Evolutionary conservation across 2,329 filamentous ascomycete genomes (phyloP).

Genomic region (Fusarium buharicum): DNA sequence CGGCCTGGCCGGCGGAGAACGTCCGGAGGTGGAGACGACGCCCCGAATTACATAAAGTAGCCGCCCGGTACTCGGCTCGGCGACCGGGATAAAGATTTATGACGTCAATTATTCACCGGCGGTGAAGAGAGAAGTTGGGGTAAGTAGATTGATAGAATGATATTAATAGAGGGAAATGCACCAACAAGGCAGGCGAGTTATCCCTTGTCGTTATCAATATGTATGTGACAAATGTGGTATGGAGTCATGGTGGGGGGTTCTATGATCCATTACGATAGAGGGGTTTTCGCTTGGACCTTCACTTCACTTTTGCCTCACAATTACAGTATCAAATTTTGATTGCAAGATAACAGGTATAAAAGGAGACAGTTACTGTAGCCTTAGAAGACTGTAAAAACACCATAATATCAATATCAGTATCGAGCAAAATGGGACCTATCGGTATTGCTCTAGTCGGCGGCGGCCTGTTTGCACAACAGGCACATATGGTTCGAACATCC

Average conservation of each 20-base stretch:
- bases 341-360: background rate
- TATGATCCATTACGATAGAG: background rate
- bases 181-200: background rate
- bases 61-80: too few relatives aligned
- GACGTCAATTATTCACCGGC: too few relatives aligned
- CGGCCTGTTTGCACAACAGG: slow-evolving; percentile 69
- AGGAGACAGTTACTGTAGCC: background rate
- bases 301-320: background rate
- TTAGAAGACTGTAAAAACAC: background rate
- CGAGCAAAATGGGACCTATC: slow-evolving; percentile 50
- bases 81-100: too few relatives aligned
- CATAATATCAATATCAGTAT: slow-evolving; percentile 6
- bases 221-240: background rate
- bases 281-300: background rate
- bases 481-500: slow-evolving; percentile 61
- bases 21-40: too few relatives aligned
- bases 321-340: background rate
- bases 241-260: background rate
- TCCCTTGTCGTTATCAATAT: background rate
- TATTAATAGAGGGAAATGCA: too few relatives aligned
- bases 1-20: too few relatives aligned
- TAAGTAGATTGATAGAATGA: too few relatives aligned
- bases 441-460: slow-evolving; percentile 71
- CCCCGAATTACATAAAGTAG: too few relatives aligned
- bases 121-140: too few relatives aligned